Evolutionary conservation across 208 protist species (phyloP).

Genomic region (Acanthamoeba polyphaga): DNA sequence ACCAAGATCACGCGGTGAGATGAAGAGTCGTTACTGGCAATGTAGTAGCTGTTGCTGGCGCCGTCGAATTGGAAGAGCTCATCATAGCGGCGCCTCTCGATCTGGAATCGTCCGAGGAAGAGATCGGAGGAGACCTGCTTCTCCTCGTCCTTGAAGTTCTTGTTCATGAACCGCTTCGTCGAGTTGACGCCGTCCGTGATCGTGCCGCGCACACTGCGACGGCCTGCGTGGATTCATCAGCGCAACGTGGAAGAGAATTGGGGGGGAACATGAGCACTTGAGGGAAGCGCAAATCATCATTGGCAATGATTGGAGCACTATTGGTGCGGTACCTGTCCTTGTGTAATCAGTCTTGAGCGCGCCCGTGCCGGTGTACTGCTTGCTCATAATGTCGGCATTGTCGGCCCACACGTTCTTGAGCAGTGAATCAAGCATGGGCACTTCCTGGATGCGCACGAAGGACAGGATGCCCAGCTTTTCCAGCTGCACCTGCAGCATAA

Average conservation of each 20-base stretch:
- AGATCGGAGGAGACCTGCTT: constrained; percentile 68
- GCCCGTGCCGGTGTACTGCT: constrained; percentile 88
- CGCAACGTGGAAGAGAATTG: no score
- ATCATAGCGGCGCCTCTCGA: constrained; percentile 49
- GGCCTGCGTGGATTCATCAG: constrained; percentile 73
- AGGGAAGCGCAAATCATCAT: no score
- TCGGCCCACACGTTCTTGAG: constrained; percentile 88
- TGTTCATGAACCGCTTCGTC: constrained; percentile 85
- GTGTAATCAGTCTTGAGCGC: constrained; percentile 88
- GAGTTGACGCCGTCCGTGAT: constrained; percentile 88
- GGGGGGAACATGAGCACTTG: no score
- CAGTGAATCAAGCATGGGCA: constrained; percentile 27
- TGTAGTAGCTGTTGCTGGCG: constrained; percentile 46
- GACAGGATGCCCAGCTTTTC: constrained; percentile 53
- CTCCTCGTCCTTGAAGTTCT: constrained; percentile 86
- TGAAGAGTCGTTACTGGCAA: neutral
- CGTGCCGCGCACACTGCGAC: constrained; percentile 82
- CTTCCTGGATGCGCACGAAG: constrained; percentile 41
- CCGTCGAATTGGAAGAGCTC: constrained; percentile 26
- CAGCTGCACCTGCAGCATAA: constrained; percentile 76
- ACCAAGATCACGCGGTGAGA: no score
- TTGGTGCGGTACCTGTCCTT: constrained; percentile 78
- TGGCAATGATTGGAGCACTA: neutral
- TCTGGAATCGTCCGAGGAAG: constrained; percentile 56
- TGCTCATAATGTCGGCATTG: constrained; percentile 88